Conservation (phyloP, 75 land plant species). For the Ceratopteris richardii region DNA sequence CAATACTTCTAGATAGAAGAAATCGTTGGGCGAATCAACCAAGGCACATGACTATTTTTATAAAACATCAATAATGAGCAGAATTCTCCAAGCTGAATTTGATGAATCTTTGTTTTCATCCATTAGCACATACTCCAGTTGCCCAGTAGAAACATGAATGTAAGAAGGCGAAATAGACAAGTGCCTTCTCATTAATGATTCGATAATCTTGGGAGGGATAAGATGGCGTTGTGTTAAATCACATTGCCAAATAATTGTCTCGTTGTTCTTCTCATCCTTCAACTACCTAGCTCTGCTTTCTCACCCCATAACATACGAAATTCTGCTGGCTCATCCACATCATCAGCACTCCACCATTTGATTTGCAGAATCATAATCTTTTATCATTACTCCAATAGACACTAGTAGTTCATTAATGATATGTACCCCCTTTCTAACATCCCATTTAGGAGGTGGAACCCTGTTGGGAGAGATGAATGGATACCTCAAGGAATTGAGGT, state of each 20-base stretch:
- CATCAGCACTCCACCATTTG: slow-evolving; percentile 79
- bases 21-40: slow-evolving; percentile 58
- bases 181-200: slow-evolving; percentile 52
- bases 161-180: slow-evolving; percentile 35
- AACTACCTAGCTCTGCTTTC: slow-evolving; percentile 79
- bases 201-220: slow-evolving; percentile 52
- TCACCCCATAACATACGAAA: slow-evolving; percentile 88
- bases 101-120: slow-evolving; percentile 54
- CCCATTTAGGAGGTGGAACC: slow-evolving; percentile 29
- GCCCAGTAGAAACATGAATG: slow-evolving; percentile 42
- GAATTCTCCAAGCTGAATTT: slow-evolving; percentile 33
- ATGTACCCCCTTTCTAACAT: slow-evolving; percentile 19
- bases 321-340: slow-evolving; percentile 63
- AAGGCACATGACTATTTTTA: slow-evolving; percentile 51
- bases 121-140: slow-evolving; percentile 69
- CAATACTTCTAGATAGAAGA: slow-evolving; percentile 83
- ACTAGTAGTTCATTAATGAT: slow-evolving; percentile 27
- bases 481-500: too few relatives aligned
- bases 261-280: slow-evolving; percentile 77
- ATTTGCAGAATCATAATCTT: slow-evolving; percentile 47
- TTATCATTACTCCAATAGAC: slow-evolving; percentile 49
- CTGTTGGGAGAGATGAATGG: too few relatives aligned
- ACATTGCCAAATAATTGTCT: slow-evolving; percentile 87
- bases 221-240: slow-evolving; percentile 67
- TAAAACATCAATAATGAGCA: slow-evolving; percentile 50